A percentile compares a stretch with the other conserved stretches of the same genome.
Evolutionary conservation across 495 filamentous ascomycete genomes (phyloP).

Genomic region (Trichoderma asperelloides): DNA sequence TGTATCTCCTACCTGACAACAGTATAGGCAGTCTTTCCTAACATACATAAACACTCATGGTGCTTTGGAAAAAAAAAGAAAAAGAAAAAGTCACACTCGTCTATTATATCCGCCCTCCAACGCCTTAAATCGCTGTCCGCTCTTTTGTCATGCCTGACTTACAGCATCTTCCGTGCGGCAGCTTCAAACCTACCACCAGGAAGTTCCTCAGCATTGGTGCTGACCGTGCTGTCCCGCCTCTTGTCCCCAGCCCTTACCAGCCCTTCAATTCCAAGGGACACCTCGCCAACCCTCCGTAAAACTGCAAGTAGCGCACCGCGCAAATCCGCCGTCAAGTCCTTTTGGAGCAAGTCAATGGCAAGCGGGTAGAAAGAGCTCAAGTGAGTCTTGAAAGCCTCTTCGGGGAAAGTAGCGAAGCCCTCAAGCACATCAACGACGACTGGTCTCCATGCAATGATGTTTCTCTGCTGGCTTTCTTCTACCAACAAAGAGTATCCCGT

Average conservation of each 20-base stretch:
- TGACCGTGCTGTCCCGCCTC: conserved; percentile 25
- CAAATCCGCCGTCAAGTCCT: conserved; percentile 73
- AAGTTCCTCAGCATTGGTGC: conserved; percentile 13
- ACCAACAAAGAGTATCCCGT: conserved; percentile 72
- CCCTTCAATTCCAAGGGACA: conserved; percentile 52
- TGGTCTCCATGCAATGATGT: conserved; percentile 91
- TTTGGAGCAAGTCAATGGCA: conserved; percentile 68
- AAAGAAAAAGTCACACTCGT: neutral
- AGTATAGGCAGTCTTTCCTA: neutral
- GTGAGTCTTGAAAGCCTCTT: conserved; percentile 72
- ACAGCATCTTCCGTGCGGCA: conserved; percentile 6
- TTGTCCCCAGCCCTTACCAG: conserved; percentile 19
- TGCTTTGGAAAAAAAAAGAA: conserved; percentile 7
- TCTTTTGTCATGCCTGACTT: neutral
- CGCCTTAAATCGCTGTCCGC: neutral
- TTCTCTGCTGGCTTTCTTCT: conserved; percentile 89
- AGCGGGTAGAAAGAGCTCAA: conserved; percentile 79
- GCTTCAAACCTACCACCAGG: neutral
- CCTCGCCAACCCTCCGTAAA: conserved; percentile 73
- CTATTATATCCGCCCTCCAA: neutral
- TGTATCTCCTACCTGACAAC: neutral
- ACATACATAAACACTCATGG: neutral
- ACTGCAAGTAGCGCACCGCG: conserved; percentile 66
- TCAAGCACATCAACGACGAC: conserved; percentile 98
- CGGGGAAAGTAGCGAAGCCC: conserved; percentile 80